Base-by-base conservation (phyloP, 352 stramenopile species). In the Phytophthora parvispora region DNA sequence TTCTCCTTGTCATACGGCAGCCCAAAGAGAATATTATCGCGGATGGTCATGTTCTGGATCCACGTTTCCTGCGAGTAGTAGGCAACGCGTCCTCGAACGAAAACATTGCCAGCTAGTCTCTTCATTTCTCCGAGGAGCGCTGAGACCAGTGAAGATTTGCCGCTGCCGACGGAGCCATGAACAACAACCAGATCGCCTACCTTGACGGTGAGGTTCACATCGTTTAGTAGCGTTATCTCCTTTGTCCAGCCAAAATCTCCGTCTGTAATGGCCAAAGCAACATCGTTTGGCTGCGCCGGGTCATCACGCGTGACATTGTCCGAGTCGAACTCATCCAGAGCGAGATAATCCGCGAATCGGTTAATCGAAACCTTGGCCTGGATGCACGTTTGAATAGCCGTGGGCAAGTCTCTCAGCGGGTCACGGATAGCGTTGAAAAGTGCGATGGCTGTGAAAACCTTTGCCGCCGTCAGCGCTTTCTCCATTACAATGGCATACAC, bases 21-120 rank as follows among this genome's bases (percentile, higher is more conserved):
- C n/a, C 93, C 93, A 65, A 99, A 99, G 2, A 99, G 73, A 64
- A 99, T 96, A 74, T 99, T 99, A 28, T 98, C 87, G 10, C 80
- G 77, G 16, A 99, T 74, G 9, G 92, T 97, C 61, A 91, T 95
- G 83, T 99, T 99, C 71, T 98, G 87, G 60, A 99, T 98, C 80
- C 97, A 98, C 32, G 93, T 75, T 29, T 92, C 76, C 72, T 98
- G 93, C 22, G 90, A 80, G 48, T 87, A 94, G 75, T 94, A 97
- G 57, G 78, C 80, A 2, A 87, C 69, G 3, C 28, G 45, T 0
- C 78, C 81, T 28, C 72, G 52, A 7, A 92, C 80, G 36, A 81
- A 74, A 1, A 91, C 82, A 0, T 51, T 49, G 0, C 85, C 81
- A 0, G 12, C 10, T 0, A 70, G 13, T 22, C 86, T 89, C 60